Percentiles rank a stretch among this genome's conserved stretches.
These are phyloP conservation scores for Xylaria curta DNA, from an alignment of 495 filamentous ascomycete species.

Conservation along the genomic window DNA sequence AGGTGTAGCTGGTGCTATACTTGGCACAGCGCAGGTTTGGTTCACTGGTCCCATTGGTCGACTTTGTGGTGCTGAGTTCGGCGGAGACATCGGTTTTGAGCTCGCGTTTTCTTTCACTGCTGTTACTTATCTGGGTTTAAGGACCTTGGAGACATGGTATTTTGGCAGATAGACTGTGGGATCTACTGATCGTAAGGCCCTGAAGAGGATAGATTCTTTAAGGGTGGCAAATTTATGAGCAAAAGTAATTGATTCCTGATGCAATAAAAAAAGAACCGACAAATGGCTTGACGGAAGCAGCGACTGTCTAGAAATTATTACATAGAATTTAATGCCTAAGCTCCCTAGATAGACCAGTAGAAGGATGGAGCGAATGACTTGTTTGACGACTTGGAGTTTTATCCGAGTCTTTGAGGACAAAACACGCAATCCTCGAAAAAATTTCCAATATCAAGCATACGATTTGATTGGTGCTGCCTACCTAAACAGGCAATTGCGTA, in stretches of 20 bases:
- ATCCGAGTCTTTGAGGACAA: too few relatives aligned
- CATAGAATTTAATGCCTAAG: neutral
- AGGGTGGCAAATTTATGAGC: neutral
- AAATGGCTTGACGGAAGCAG: too few relatives aligned
- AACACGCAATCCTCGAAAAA: neutral
- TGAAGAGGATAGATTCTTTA: neutral
- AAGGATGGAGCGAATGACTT: neutral
- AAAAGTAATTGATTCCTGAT: neutral
- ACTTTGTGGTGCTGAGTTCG: constrained; percentile 62
- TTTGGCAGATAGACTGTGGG: constrained; percentile 51
- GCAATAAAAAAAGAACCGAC: neutral
- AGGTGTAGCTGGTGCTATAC: constrained; percentile 73
- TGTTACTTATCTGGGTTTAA: constrained; percentile 52
- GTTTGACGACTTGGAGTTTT: too few relatives aligned
- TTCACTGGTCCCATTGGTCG: constrained; percentile 74
- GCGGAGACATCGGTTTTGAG: constrained; percentile 81
- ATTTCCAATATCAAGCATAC: neutral
- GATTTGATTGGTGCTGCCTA: neutral
- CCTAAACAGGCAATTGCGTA: neutral
- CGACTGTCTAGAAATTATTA: neutral
- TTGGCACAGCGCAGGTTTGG: constrained; percentile 81
- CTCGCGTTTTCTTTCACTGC: constrained; percentile 65
- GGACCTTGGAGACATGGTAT: constrained; percentile 60
- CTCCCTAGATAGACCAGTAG: neutral
- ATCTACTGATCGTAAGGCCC: neutral